A percentile compares a stretch with the other conserved stretches of the same genome.
Conservation (phyloP, 306 rosid species). For the Biancaea sappan region DNA sequence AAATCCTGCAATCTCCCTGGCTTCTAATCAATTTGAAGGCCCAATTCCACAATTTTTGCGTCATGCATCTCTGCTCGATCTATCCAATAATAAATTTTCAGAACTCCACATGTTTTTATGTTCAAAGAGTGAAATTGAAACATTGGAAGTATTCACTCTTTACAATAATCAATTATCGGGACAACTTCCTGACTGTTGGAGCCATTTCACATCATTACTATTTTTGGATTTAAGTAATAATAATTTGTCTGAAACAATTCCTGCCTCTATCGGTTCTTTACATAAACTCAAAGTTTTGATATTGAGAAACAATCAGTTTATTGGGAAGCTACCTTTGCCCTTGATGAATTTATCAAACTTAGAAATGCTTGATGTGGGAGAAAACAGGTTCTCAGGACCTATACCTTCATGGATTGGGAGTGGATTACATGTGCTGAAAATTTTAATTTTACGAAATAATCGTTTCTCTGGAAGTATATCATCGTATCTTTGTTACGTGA, state of each 20-base stretch:
- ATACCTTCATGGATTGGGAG: conserved; percentile 14
- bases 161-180: not conserved
- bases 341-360: not conserved
- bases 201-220: not conserved
- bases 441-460: conserved; percentile 2
- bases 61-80: not conserved
- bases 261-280: not conserved
- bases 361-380: not conserved
- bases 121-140: not conserved
- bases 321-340: not conserved
- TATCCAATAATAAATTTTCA: conserved; percentile 1
- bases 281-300: not conserved
- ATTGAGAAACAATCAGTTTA: conserved; percentile 13
- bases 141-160: not conserved
- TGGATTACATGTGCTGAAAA: not conserved
- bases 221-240: conserved; percentile 12
- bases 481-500: not conserved
- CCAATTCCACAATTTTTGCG: not conserved
- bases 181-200: conserved; percentile 19
- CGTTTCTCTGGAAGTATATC: not conserved
- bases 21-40: conserved; percentile 18
- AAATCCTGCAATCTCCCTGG: not conserved
- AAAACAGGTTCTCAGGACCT: not conserved
- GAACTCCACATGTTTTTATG: not conserved
- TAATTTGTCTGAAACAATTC: not conserved